phyloP scores from a whole-genome alignment of 768 basidiomycete species.

The Lyophyllum shimeji region DNA sequence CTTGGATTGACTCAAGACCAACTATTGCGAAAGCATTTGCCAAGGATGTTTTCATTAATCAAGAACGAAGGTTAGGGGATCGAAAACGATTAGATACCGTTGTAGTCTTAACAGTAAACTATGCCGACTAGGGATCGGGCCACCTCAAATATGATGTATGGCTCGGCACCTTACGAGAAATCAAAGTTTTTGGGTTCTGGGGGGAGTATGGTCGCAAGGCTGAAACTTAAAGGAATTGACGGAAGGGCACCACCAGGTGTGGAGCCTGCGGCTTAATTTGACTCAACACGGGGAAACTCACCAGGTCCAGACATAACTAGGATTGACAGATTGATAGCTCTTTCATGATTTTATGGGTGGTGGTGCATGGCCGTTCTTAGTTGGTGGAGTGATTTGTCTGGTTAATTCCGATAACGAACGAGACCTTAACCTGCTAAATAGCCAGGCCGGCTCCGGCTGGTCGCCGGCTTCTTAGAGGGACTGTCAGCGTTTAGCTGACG shows the following conservation, averaged over 20 bases:
- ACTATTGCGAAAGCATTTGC: background rate
- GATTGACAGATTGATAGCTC: slow-evolving; percentile 76
- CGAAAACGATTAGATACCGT: background rate
- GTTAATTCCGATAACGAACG: slow-evolving; percentile 95
- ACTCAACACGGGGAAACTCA: slow-evolving; percentile 75
- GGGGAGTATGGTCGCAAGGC: slow-evolving; percentile 46
- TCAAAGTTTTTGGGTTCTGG: slow-evolving; percentile 85
- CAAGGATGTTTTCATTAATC: background rate
- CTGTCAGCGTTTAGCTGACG: background rate
- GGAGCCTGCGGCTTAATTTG: slow-evolving; percentile 74
- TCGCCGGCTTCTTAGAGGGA: slow-evolving; percentile 2
- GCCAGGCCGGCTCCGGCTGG: slow-evolving; percentile 13
- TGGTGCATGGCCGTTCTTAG: slow-evolving; percentile 90
- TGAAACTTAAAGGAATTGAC: slow-evolving; percentile 86
- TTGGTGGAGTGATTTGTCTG: slow-evolving; percentile 95
- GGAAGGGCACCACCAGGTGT: slow-evolving; percentile 78
- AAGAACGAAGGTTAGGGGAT: background rate
- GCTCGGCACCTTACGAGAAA: slow-evolving; percentile 83
- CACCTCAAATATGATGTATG: slow-evolving; percentile 68
- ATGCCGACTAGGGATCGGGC: background rate
- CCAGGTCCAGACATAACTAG: slow-evolving; percentile 37
- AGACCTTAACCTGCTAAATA: slow-evolving; percentile 46
- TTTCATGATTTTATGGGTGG: slow-evolving; percentile 78
- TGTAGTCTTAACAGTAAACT: background rate
- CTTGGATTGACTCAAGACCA: background rate